Percentiles rank a stretch among this genome's conserved stretches.
These are phyloP conservation scores for Chrysoporthe cubensis DNA, from an alignment of 2,329 filamentous ascomycete genomes.

Conservation along the genomic window DNA sequence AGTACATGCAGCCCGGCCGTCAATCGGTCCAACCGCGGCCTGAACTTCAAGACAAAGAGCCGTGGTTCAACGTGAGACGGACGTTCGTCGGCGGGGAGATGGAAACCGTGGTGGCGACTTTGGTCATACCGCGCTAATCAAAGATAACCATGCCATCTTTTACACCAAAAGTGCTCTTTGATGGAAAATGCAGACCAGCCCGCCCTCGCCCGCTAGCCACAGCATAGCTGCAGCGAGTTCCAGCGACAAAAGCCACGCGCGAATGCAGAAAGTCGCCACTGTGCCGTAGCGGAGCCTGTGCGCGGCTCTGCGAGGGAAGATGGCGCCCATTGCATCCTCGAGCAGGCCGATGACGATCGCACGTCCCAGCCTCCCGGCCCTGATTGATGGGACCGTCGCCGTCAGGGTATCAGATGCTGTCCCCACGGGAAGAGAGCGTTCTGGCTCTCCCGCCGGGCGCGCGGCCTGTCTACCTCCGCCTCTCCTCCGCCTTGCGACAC, in stretches of 20 bases:
- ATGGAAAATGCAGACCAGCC: background rate
- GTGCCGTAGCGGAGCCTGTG: no score
- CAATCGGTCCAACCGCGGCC: background rate
- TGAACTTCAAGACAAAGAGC: background rate
- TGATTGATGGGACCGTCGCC: background rate
- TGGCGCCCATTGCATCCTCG: background rate
- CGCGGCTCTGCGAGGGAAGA: no score
- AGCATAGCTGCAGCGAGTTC: background rate
- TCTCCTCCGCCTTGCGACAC: conserved; percentile 53
- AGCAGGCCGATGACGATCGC: background rate
- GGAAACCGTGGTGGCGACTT: background rate
- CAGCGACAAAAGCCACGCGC: background rate
- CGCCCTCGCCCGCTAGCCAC: background rate
- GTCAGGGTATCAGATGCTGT: background rate
- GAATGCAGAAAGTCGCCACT: background rate
- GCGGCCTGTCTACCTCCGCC: conserved; percentile 29
- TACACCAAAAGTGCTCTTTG: background rate
- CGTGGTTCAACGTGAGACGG: background rate
- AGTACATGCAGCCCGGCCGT: background rate
- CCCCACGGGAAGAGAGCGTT: background rate
- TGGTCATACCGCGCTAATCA: background rate
- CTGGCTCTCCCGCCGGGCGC: background rate
- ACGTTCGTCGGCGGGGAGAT: background rate
- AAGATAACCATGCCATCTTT: background rate
- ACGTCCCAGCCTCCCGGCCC: background rate